Conservation (phyloP, 208 protist species). For the Leishmania braziliensis region DNA sequence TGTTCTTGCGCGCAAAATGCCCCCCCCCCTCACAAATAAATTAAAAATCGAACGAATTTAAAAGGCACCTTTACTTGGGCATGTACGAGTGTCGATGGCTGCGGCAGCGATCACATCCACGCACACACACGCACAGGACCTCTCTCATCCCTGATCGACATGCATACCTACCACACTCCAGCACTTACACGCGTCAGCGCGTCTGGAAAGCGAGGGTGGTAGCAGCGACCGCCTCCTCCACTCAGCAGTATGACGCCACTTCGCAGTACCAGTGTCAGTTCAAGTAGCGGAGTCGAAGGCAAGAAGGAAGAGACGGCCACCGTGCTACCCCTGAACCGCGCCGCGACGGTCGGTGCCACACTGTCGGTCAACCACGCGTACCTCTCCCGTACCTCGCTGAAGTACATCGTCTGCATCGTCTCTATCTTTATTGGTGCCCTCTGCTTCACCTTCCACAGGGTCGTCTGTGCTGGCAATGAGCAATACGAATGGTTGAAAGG, state of each 20-base stretch:
- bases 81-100: background rate
- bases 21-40: too few species aligned
- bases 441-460: constrained; percentile 39
- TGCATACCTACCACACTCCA: background rate
- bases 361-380: constrained; percentile 19
- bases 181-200: background rate
- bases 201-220: background rate
- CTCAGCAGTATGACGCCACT: background rate
- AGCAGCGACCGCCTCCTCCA: background rate
- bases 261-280: background rate
- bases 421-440: constrained; percentile 22
- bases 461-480: constrained; percentile 31
- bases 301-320: background rate
- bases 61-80: background rate
- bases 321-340: constrained; percentile 1
- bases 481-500: constrained; percentile 15
- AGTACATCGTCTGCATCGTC: constrained; percentile 40
- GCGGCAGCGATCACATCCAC: background rate
- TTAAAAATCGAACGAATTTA: too few species aligned
- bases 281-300: background rate
- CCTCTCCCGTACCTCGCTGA: constrained; percentile 36
- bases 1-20: too few species aligned
- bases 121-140: background rate
- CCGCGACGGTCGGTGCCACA: background rate
- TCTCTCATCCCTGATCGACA: background rate